phyloP scores from a whole-genome alignment of 1,139 yeast genomes.

The Kodamaea sp. region DNA sequence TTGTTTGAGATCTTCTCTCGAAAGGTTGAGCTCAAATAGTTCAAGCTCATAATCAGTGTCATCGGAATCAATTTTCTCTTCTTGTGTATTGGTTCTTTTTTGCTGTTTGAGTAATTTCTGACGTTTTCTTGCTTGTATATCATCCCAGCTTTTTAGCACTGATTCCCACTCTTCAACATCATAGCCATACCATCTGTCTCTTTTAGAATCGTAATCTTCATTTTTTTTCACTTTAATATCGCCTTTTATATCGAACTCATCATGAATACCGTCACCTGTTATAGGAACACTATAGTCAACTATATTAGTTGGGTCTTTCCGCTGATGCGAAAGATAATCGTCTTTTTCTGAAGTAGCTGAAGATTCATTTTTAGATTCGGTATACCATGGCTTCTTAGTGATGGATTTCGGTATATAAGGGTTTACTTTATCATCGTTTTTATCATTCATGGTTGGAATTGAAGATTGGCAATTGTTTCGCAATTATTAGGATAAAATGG shows the following conservation, averaged over 20 bases:
- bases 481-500: neutral
- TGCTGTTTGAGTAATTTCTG: slow-evolving; percentile 11
- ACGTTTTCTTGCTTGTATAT: slow-evolving; percentile 23
- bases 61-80: slow-evolving; percentile 29
- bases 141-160: slow-evolving; percentile 46
- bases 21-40: slow-evolving; percentile 45
- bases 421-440: slow-evolving; percentile 10
- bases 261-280: slow-evolving; percentile 34
- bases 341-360: slow-evolving; percentile 14
- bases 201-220: slow-evolving; percentile 59
- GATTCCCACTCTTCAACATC: slow-evolving; percentile 56
- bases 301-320: slow-evolving; percentile 30
- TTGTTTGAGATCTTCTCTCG: slow-evolving; percentile 22
- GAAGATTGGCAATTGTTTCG: neutral
- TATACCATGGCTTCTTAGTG: slow-evolving; percentile 15
- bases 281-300: slow-evolving; percentile 30
- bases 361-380: slow-evolving; percentile 2
- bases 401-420: slow-evolving; percentile 18
- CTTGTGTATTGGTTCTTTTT: slow-evolving; percentile 10
- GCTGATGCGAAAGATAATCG: slow-evolving; percentile 50
- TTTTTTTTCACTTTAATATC: slow-evolving; percentile 28
- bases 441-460: neutral
- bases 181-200: slow-evolving; percentile 80
- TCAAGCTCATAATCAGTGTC: slow-evolving; percentile 51
- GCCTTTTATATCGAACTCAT: slow-evolving; percentile 20